phyloP scores from a whole-genome alignment of 2,329 filamentous ascomycete genomes.

The Lecanicillium sp. region DNA sequence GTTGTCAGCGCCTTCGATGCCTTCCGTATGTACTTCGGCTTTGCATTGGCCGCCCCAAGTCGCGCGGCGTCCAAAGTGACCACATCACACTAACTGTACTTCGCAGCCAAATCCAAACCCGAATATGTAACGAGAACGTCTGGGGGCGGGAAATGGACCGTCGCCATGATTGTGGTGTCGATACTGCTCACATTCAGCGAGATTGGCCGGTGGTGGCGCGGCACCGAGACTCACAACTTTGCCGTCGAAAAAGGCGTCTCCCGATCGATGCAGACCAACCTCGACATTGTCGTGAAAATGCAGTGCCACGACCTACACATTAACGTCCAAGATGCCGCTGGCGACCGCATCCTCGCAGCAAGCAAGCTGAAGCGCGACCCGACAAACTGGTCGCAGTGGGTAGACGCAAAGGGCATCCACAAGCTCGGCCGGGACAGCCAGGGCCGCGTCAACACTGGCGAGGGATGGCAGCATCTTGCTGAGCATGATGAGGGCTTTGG shows the following conservation, averaged over 20 bases:
- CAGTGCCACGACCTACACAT: conserved; percentile 80
- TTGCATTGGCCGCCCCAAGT: neutral
- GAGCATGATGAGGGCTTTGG: conserved; percentile 58
- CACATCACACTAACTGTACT: too few relatives aligned
- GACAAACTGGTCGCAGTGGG: conserved; percentile 80
- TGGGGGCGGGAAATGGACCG: conserved; percentile 89
- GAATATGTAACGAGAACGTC: conserved; percentile 81
- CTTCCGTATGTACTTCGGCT: conserved; percentile 63
- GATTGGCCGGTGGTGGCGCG: conserved; percentile 73
- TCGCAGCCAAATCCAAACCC: conserved; percentile 83
- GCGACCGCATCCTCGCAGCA: conserved; percentile 82
- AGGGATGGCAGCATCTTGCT: conserved; percentile 41
- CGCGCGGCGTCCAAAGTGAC: neutral
- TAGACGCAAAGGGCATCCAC: conserved; percentile 59
- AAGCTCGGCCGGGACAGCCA: conserved; percentile 48
- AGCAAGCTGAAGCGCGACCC: conserved; percentile 65
- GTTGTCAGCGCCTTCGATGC: conserved; percentile 88
- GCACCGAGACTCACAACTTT: conserved; percentile 81
- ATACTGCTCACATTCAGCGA: conserved; percentile 71
- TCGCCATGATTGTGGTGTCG: conserved; percentile 70
- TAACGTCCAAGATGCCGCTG: conserved; percentile 93
- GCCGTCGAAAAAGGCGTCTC: conserved; percentile 87
- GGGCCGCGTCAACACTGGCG: conserved; percentile 47
- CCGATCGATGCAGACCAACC: conserved; percentile 84
- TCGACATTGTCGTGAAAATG: conserved; percentile 92